Evolutionary conservation across 176 grass and related monocot species (phyloP).

Genomic region (Phoenix roebelenii): DNA sequence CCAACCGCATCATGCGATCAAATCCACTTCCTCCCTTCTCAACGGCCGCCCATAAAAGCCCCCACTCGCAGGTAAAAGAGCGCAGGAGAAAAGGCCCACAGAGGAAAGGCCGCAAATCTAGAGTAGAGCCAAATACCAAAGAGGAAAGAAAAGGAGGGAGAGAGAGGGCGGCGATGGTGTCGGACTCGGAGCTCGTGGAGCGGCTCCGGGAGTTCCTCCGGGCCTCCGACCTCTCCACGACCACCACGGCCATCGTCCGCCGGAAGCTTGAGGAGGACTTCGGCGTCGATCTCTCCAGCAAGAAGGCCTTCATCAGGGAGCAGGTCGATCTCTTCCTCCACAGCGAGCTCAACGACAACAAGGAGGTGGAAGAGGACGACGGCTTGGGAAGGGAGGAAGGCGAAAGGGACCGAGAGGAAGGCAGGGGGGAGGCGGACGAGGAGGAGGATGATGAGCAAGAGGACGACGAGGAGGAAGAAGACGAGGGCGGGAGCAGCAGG

Average conservation of each 20-base stretch:
- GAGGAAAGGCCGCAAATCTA: too few species aligned
- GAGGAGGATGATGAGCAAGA: conserved; percentile 7
- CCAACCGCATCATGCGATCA: too few species aligned
- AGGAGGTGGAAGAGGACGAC: conserved; percentile 17
- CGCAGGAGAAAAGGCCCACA: too few species aligned
- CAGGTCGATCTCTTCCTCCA: conserved; percentile 79
- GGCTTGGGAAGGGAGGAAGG: conserved; percentile 15
- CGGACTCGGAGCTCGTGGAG: conserved; percentile 74
- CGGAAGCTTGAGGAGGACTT: conserved; percentile 92
- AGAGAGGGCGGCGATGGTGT: conserved; percentile 38
- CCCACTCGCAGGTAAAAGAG: too few species aligned
- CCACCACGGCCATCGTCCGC: conserved; percentile 63
- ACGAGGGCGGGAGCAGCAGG: conserved; percentile 10
- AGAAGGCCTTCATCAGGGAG: conserved; percentile 92
- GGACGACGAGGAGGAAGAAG: conserved; percentile 25
- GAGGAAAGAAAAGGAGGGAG: too few species aligned
- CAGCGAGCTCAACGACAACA: conserved; percentile 33
- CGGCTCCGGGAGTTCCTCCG: conserved; percentile 81
- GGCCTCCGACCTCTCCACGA: conserved; percentile 81
- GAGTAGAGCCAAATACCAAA: too few species aligned
- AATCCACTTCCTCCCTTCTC: too few species aligned
- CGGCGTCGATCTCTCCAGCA: conserved; percentile 64
- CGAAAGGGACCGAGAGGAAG: conserved; percentile 23
- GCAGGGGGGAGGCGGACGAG: background rate
- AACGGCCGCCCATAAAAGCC: too few species aligned